Evolutionary conservation across 805 yeast genomes (phyloP).

Genomic region (Lipomyces chichibuensis): DNA sequence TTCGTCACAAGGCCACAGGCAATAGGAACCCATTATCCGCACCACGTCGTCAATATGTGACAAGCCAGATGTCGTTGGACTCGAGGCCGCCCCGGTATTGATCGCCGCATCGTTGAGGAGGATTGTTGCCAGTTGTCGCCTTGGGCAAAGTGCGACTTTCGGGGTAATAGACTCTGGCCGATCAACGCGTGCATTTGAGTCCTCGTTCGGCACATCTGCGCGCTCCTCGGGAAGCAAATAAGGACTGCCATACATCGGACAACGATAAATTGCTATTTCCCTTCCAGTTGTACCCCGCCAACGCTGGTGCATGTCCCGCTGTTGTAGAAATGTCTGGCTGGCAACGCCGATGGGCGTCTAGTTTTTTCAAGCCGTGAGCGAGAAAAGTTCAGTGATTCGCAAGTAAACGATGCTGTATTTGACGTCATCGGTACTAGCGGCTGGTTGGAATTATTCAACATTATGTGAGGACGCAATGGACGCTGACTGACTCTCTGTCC

Average conservation of each 20-base stretch:
- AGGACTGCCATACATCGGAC: background rate
- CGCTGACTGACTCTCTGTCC: background rate
- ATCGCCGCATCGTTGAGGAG: conserved; percentile 13
- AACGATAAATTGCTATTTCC: background rate
- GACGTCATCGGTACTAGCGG: background rate
- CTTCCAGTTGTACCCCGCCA: background rate
- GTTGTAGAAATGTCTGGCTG: background rate
- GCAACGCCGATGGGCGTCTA: background rate
- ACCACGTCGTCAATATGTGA: conserved; percentile 7
- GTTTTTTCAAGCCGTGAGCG: background rate
- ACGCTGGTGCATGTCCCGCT: background rate
- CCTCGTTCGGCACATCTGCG: background rate
- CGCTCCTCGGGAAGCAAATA: background rate
- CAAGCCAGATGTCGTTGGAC: background rate
- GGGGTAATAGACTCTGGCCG: background rate
- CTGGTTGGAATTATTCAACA: background rate
- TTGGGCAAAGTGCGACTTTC: background rate
- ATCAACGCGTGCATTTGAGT: background rate
- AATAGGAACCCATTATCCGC: conserved; percentile 15
- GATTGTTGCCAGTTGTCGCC: conserved; percentile 12
- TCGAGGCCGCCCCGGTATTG: conserved; percentile 7
- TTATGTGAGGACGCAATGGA: background rate
- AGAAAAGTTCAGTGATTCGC: background rate
- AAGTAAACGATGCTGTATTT: background rate
- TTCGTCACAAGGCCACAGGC: conserved; percentile 5